Evolutionary conservation across 192 early-diverging fungal genomes (phyloP), one percentile per base, ranked within the genome.

Genomic region (Podila clonocystis): DNA sequence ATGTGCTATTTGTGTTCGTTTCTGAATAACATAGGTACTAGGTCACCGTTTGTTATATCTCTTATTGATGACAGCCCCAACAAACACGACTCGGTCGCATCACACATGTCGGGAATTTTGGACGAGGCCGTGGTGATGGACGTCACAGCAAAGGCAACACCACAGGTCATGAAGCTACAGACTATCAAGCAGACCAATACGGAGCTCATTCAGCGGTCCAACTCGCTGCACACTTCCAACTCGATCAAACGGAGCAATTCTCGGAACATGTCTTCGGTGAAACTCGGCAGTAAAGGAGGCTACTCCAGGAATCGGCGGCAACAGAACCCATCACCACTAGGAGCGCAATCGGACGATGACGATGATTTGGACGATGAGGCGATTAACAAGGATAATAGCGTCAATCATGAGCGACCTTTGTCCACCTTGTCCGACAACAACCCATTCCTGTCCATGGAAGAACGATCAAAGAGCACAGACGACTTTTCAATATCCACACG

Each of bases 71-170:
- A 69, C 24, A 66, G 68, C 28, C 70, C 62, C 24, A 69, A 64
- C 41, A 80, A 80, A 55, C 77, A 73, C 34, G 67, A 73, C 57
- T 80, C 75, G 11, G 33, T 78, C 12, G 52, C 67, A 38, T 76
- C 74, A 5, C 49, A 67, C 33, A 58, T 67, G 66, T 67, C 68
- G 19, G 59, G 38, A 22, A 52, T 72, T 5, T 26, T 80, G 62
- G 77, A 80, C 19, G 77, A 80, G 45, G 77, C 77, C 22, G 77
- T 80, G 36, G 77, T 80, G 52, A 80, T 80, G 77, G 77, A 65
- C n/a, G 77, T 80, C 8, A 73, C 70, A 4, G 30, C 70, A 11
- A 80, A 72, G 20, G 77, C 77, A 26, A 80, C 77, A 26, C 70
- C 77, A 5, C 77, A 80, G 34, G 77, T 80, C 52, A 80, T 80